phyloP scores from a whole-genome alignment of 352 stramenopile species.

The Blastocystis sp. region DNA sequence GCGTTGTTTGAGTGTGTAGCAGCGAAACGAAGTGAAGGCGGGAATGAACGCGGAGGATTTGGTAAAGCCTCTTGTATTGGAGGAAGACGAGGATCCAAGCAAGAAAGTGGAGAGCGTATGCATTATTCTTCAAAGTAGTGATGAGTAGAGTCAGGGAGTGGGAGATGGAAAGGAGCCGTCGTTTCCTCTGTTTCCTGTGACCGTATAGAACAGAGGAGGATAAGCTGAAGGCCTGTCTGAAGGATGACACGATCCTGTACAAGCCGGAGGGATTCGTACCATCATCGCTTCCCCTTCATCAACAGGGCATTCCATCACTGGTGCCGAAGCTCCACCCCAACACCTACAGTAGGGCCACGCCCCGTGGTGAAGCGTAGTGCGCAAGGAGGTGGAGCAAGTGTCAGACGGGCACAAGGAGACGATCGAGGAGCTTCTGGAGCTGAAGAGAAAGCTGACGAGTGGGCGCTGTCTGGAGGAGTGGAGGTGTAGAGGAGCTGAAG shows the following conservation, averaged over 20 bases:
- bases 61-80: neutral
- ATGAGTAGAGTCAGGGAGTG: neutral
- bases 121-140: neutral
- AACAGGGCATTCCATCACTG: conserved; percentile 25
- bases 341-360: neutral
- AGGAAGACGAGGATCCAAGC: neutral
- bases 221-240: conserved; percentile 35
- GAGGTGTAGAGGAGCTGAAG: conserved; percentile 59
- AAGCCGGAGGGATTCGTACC: conserved; percentile 58
- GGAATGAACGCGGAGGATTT: conserved; percentile 38
- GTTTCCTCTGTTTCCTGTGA: neutral
- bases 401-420: conserved; percentile 31
- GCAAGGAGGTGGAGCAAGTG: conserved; percentile 31
- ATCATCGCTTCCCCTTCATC: neutral
- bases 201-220: conserved; percentile 1
- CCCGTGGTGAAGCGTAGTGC: neutral
- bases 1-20: neutral
- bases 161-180: neutral
- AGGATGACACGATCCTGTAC: conserved; percentile 23
- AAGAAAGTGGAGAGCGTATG: neutral
- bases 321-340: neutral
- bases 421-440: conserved; percentile 43
- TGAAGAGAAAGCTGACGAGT: conserved; percentile 65
- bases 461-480: neutral
- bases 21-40: neutral